Evolutionary conservation across 139 green algal genomes (phyloP), one percentile per base, ranked within the genome.

Genomic region (Chloropicon primus): DNA sequence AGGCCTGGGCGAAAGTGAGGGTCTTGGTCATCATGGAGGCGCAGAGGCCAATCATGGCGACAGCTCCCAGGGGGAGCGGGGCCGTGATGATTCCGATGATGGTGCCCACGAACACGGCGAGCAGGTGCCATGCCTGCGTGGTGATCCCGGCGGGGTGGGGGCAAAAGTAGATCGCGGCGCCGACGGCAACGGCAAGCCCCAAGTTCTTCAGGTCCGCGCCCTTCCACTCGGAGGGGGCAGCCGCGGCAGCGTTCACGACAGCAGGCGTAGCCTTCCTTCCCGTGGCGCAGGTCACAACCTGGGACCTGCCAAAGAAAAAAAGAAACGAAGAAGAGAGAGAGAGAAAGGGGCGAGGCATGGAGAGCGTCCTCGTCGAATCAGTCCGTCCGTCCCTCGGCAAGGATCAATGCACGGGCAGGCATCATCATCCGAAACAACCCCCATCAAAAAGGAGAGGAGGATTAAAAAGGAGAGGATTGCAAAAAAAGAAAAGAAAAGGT

Each of bases 41-140:
- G 26, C 93, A 93, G 27, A 99, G 88, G 22, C 96, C 96, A 25
- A 99, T 89, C 80, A 99, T 91, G 10, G 96, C 96, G 10, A 98
- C 94, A 1, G 96, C 95, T 26, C 96, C 96, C 53, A 99, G 90
- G 0, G 96, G 95, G 78, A 99, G 83, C 0, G 95, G 95, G 53
- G 53, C 54, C 25, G 94, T 97, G 87, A 98, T 97, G 83, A 98
- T 98, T 78, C 91, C 86, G 73, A 90, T 76, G 74, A 88, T 86
- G 53, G 86, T 90, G 1, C 28, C 91, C 25, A 95, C 88, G 75
- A 98, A 98, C 75, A 98, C 94, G 74, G 93, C 88, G 78, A 98
- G 85, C 76, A 98, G 88, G 79, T 97, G 89, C 82, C 83, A 87
- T 22, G 82, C 83, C 79, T 95, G 86, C 1, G 71, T 2, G 1